A percentile compares a stretch with the other conserved stretches of the same genome.
phyloP scores from a whole-genome alignment of 192 early-diverging fungal genomes.

The Coemansia sp. region DNA sequence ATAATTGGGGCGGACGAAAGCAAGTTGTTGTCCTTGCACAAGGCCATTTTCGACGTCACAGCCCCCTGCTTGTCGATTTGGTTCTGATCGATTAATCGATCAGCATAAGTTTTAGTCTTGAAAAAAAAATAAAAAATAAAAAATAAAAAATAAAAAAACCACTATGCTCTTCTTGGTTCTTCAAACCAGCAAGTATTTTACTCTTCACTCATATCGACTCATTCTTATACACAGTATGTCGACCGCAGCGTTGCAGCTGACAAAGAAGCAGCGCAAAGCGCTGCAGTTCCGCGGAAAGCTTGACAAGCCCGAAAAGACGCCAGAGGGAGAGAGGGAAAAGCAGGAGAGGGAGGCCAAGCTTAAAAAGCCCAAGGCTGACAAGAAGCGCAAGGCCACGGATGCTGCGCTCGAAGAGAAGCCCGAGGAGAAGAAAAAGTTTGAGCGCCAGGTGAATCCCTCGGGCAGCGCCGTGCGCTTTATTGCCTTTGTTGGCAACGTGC shows the following conservation, averaged over 20 bases:
- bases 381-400: constrained; percentile 15
- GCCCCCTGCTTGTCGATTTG: neutral
- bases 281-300: constrained; percentile 41
- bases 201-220: neutral
- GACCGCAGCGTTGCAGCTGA: constrained; percentile 16
- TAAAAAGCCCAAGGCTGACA: constrained; percentile 5
- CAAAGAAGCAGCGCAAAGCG: constrained; percentile 49
- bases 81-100: neutral
- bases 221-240: neutral
- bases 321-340: constrained; percentile 5
- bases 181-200: too few relatives aligned
- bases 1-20: neutral
- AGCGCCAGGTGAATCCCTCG: constrained; percentile 20
- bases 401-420: neutral
- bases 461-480: constrained; percentile 49
- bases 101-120: too few relatives aligned
- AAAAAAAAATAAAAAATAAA: too few relatives aligned
- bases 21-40: neutral
- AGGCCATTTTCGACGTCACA: neutral
- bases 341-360: neutral
- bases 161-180: too few relatives aligned
- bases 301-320: constrained; percentile 21
- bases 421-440: constrained; percentile 31
- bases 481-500: constrained; percentile 65
- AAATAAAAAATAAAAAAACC: too few relatives aligned